These are phyloP conservation scores for Rosa chinensis DNA, from an alignment of 306 rosid species.

Conservation along the genomic window DNA sequence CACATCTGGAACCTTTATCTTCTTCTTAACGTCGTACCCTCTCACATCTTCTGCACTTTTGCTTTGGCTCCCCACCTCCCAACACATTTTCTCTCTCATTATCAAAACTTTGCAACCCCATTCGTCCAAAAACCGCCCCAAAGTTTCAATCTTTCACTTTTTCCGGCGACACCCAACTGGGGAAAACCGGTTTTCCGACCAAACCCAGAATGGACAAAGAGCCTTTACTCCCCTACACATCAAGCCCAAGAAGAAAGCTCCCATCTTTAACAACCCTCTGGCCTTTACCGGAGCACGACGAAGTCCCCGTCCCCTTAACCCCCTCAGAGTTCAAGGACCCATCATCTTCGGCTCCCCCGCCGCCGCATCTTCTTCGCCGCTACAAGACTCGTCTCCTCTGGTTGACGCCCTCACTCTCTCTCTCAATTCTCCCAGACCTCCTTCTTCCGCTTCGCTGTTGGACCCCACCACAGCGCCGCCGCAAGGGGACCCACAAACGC, in stretches of 20 bases:
- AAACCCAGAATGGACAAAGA: conserved; percentile 64
- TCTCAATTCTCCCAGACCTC: conserved; percentile 35
- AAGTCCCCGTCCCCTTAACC: conserved; percentile 50
- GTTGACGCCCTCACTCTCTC: conserved; percentile 65
- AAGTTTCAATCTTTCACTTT: neutral
- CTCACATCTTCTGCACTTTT: too few relatives aligned
- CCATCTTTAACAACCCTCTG: conserved; percentile 24
- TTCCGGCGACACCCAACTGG: neutral
- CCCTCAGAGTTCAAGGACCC: conserved; percentile 71
- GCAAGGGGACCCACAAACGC: conserved; percentile 32
- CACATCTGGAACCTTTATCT: too few relatives aligned
- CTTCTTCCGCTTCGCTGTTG: conserved; percentile 42
- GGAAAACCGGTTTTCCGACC: neutral
- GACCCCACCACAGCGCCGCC: conserved; percentile 28
- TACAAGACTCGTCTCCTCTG: conserved; percentile 44
- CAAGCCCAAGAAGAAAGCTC: conserved; percentile 49
- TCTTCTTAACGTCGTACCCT: too few relatives aligned
- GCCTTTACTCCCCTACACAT: conserved; percentile 63
- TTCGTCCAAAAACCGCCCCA: neutral
- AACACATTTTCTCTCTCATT: neutral
- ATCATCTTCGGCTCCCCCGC: conserved; percentile 73
- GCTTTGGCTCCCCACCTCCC: too few relatives aligned
- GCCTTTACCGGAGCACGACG: conserved; percentile 69
- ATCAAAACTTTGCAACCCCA: neutral
- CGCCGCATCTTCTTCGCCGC: conserved; percentile 31